Base-by-base conservation (phyloP, 1,284 basidiomycete species). In the Acaromyces ingoldii region DNA sequence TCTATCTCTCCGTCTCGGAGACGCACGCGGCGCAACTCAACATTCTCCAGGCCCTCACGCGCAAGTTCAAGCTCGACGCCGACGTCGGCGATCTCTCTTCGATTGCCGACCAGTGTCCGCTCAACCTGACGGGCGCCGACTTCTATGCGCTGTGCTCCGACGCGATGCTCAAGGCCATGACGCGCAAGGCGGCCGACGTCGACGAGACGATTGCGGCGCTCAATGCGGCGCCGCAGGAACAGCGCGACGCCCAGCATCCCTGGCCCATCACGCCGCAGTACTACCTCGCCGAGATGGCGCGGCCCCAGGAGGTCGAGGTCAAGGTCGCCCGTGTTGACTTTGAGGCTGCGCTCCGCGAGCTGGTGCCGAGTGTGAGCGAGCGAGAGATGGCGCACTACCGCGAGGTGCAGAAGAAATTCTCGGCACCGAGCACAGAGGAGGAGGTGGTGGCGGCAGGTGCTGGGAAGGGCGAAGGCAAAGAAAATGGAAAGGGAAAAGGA, bases 121-220 rank as follows among this genome's bases (percentile, higher is more conserved):
- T 95, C 79, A 91, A 93, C 74, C 52, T 73, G 24, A 75, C 72
- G 1, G 72, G 95, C 24, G 95, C 95, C 30, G 95, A 99, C 76
- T 91, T 98, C 65, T 98, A 99, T 78, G 93, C 95, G 0, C 79
- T 99, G 13, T 97, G 93, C 74, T 88, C 91, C 3, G 95, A 99
- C 74, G 91, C 93, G 1, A 85, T 98, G 82, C 81, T 99, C 43
- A 89, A 89, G 72, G 89, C 93, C 6, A 95, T 98, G 86, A 86
- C 90, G 22, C 80, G 88, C 38, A 91, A 87, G 62, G 91, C 95
- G 0, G 81, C 82, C 61, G 83, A 83, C 43, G 79, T 98, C 11
- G 93, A 74, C 33, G 58, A 51, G 9, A 45, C 50, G 19, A 63
- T 69, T 26, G 63, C 52, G 11, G 49, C 31, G 29, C 55, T 53